Evolutionary conservation across 192 early-diverging fungal species (phyloP).

Genomic region (Coemansia sp.): DNA sequence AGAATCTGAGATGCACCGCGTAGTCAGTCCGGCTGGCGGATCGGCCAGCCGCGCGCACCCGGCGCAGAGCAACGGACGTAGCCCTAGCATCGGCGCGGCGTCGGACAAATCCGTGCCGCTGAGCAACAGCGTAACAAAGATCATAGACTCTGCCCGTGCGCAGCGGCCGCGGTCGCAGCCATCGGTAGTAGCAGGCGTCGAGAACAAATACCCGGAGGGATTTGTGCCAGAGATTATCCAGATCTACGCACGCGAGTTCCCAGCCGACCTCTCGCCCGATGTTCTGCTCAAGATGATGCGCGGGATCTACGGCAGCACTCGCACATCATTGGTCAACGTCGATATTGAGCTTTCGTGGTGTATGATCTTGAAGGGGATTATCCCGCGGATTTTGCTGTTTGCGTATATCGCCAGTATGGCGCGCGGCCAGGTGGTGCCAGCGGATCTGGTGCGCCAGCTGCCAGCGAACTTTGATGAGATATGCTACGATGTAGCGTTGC

Average conservation of each 20-base stretch:
- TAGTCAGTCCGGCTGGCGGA: constrained; percentile 5
- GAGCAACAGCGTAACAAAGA: background rate
- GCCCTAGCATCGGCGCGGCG: constrained; percentile 13
- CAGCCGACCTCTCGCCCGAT: constrained; percentile 32
- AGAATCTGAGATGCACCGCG: constrained; percentile 3
- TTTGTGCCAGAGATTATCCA: constrained; percentile 44
- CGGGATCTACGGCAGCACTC: constrained; percentile 41
- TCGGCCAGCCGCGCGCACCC: constrained; percentile 6
- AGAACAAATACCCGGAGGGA: constrained; percentile 17
- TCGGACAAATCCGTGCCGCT: constrained; percentile 16
- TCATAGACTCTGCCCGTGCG: background rate
- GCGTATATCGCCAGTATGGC: constrained; percentile 48
- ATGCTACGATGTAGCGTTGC: constrained; percentile 46
- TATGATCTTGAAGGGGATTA: constrained; percentile 52
- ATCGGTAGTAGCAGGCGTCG: background rate
- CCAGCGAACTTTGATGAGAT: constrained; percentile 50
- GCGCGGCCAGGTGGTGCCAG: constrained; percentile 40
- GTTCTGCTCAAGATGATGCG: constrained; percentile 49
- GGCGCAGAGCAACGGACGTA: constrained; percentile 3
- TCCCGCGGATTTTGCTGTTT: constrained; percentile 45
- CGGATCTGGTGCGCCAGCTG: constrained; percentile 34
- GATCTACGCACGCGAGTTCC: constrained; percentile 44
- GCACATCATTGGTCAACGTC: constrained; percentile 49
- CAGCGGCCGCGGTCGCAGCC: constrained; percentile 2
- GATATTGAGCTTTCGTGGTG: constrained; percentile 49